These are phyloP conservation scores for Peniophora sp. DNA, from an alignment of 1,284 basidiomycete species.

Conservation along the genomic window DNA sequence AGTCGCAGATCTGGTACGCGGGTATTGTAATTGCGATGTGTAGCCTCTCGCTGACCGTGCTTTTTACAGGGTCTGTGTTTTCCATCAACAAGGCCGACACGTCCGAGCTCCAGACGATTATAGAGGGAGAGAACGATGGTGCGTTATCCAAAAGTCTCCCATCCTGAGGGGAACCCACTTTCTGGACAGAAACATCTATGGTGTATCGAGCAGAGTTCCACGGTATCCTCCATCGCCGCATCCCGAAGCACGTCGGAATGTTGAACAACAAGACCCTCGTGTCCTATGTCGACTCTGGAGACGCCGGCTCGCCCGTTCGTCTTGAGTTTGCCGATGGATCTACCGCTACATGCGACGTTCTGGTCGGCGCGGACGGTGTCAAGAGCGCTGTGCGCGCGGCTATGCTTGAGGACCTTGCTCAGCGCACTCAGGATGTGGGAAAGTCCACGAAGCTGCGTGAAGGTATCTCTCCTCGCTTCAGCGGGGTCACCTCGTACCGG, in stretches of 20 bases:
- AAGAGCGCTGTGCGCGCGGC: slow-evolving; percentile 19
- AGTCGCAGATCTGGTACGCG: slow-evolving; percentile 11
- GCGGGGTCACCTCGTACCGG: background rate
- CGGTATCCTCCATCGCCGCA: slow-evolving; percentile 24
- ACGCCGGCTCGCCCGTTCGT: slow-evolving; percentile 17
- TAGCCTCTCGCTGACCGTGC: background rate
- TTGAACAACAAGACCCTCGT: slow-evolving; percentile 29
- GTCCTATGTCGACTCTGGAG: slow-evolving; percentile 23
- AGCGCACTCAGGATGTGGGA: slow-evolving; percentile 4
- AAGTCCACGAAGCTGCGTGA: background rate
- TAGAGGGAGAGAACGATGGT: slow-evolving; percentile 23
- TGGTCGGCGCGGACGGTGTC: slow-evolving; percentile 41
- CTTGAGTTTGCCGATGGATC: slow-evolving; percentile 36
- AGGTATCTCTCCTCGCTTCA: background rate
- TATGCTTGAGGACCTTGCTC: slow-evolving; percentile 10
- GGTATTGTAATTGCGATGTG: background rate
- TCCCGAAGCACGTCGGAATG: slow-evolving; percentile 19
- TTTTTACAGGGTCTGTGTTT: slow-evolving; percentile 16
- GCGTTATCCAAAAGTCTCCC: background rate
- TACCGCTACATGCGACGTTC: slow-evolving; percentile 31
- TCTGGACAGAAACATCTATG: slow-evolving; percentile 10
- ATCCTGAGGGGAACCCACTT: background rate
- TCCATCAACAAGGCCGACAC: slow-evolving; percentile 26
- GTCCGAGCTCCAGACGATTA: slow-evolving; percentile 19
- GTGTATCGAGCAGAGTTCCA: slow-evolving; percentile 40